Evolutionary conservation across 192 early-diverging fungal genomes (phyloP).

Genomic region (Coemansia sp.): DNA sequence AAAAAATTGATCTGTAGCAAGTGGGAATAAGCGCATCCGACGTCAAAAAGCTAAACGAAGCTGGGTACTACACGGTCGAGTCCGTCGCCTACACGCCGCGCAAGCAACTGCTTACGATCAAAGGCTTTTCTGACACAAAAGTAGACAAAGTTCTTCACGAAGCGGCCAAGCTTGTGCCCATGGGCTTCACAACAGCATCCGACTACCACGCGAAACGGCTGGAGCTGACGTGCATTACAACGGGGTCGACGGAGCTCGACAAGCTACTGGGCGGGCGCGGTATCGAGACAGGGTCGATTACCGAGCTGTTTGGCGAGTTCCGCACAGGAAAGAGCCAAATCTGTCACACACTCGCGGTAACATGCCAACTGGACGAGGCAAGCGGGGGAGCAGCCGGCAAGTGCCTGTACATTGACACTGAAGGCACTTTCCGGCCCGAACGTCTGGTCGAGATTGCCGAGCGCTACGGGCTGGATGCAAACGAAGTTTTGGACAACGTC

Average conservation of each 20-base stretch:
- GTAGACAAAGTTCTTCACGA: constrained; percentile 92
- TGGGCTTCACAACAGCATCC: constrained; percentile 94
- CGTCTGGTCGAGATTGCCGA: constrained; percentile 80
- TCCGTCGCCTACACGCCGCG: constrained; percentile 89
- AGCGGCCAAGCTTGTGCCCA: constrained; percentile 87
- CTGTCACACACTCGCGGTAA: constrained; percentile 93
- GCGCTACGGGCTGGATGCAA: constrained; percentile 76
- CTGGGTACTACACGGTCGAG: constrained; percentile 90
- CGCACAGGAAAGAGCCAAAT: constrained; percentile 96
- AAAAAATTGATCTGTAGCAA: constrained; percentile 45
- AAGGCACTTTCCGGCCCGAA: constrained; percentile 94
- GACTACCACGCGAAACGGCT: constrained; percentile 81
- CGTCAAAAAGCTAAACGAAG: constrained; percentile 81
- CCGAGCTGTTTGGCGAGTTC: constrained; percentile 98
- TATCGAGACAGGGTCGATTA: constrained; percentile 94
- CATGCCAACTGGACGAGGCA: constrained; percentile 86
- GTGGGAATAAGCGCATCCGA: constrained; percentile 66
- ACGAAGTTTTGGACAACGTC: constrained; percentile 91
- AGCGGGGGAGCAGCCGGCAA: constrained; percentile 93
- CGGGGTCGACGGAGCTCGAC: constrained; percentile 90
- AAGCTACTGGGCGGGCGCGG: constrained; percentile 86
- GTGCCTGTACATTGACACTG: constrained; percentile 95
- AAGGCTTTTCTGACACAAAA: constrained; percentile 94
- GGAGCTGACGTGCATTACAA: constrained; percentile 79
- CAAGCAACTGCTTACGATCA: constrained; percentile 80